Conservation (phyloP, 1,284 basidiomycete species). For the Cryptococcus wingfieldii region DNA sequence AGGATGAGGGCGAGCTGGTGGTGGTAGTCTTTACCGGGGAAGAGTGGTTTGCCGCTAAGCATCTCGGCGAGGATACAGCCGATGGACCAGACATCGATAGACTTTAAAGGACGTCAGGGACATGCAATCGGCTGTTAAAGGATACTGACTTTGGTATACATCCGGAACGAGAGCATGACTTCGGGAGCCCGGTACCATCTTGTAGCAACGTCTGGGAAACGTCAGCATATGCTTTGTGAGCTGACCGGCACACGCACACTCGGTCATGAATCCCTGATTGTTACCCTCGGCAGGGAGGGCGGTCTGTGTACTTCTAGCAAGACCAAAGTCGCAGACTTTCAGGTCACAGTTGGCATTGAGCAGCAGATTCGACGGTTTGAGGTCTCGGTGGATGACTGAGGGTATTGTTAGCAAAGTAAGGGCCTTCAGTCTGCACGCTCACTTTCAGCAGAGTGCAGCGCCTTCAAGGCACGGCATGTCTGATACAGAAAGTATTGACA, state of each 20-base stretch:
- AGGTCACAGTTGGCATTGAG: slow-evolving; percentile 95
- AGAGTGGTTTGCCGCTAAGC: slow-evolving; percentile 87
- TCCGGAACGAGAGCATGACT: slow-evolving; percentile 95
- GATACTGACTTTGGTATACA: slow-evolving; percentile 75
- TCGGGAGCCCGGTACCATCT: slow-evolving; percentile 87
- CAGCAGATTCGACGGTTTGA: slow-evolving; percentile 93
- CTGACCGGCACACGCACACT: slow-evolving; percentile 24
- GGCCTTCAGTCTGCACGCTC: slow-evolving; percentile 5
- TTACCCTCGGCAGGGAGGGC: slow-evolving; percentile 72
- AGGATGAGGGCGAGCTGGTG: slow-evolving; percentile 88
- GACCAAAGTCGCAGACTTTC: slow-evolving; percentile 89
- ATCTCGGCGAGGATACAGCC: slow-evolving; percentile 98
- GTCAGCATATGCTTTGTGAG: slow-evolving; percentile 2
- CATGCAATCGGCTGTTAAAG: background rate
- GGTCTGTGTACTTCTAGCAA: slow-evolving; percentile 80
- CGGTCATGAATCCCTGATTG: slow-evolving; percentile 81
- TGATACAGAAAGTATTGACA: slow-evolving; percentile 57
- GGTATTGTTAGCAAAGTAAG: background rate
- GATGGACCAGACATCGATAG: slow-evolving; percentile 92
- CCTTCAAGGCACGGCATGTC: slow-evolving; percentile 87
- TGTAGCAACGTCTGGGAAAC: slow-evolving; percentile 72
- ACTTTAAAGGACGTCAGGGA: slow-evolving; percentile 50
- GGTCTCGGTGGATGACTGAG: slow-evolving; percentile 82
- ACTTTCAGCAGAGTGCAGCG: slow-evolving; percentile 78
- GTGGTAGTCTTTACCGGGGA: slow-evolving; percentile 95